A percentile compares a stretch with the other conserved stretches of the same genome.
phyloP scores from a whole-genome alignment of 192 early-diverging fungal species.

The Radiomyces spectabilis region DNA sequence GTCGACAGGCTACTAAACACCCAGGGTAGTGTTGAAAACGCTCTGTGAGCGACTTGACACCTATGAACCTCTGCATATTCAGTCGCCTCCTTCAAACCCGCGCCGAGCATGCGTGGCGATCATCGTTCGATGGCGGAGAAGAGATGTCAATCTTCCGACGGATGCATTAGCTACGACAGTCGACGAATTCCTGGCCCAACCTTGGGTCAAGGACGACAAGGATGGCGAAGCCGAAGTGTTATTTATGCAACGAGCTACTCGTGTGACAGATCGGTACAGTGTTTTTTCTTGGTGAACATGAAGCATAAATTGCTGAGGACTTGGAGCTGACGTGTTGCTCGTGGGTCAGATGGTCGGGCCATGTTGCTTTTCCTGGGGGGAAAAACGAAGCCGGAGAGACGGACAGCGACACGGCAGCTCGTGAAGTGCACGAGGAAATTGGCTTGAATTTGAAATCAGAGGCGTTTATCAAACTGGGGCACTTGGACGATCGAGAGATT shows the following conservation, averaged over 20 bases:
- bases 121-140: slow-evolving; percentile 12
- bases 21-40: slow-evolving; percentile 3
- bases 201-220: slow-evolving; percentile 13
- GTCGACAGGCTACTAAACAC: no score
- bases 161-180: background rate
- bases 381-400: slow-evolving; percentile 24
- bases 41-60: background rate
- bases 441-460: slow-evolving; percentile 14
- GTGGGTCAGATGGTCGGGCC: slow-evolving; percentile 17
- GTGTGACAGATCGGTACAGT: slow-evolving; percentile 17
- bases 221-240: slow-evolving; percentile 14
- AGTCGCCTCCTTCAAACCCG: slow-evolving; percentile 12
- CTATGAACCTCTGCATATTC: background rate
- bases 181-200: slow-evolving; percentile 6
- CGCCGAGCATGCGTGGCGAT: slow-evolving; percentile 16
- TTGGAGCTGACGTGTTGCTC: no score
- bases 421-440: slow-evolving; percentile 22
- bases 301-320: no score
- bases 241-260: slow-evolving; percentile 24
- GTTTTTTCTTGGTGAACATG: no score
- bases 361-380: slow-evolving; percentile 25
- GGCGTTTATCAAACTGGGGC: slow-evolving; percentile 10
- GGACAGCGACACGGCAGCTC: slow-evolving; percentile 15
- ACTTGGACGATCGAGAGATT: slow-evolving; percentile 19
- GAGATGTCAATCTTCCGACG: background rate